Percentiles rank a stretch among this genome's conserved stretches.
phyloP scores from a whole-genome alignment of 2,329 filamentous ascomycete species.

The Epichloe uncinata region DNA sequence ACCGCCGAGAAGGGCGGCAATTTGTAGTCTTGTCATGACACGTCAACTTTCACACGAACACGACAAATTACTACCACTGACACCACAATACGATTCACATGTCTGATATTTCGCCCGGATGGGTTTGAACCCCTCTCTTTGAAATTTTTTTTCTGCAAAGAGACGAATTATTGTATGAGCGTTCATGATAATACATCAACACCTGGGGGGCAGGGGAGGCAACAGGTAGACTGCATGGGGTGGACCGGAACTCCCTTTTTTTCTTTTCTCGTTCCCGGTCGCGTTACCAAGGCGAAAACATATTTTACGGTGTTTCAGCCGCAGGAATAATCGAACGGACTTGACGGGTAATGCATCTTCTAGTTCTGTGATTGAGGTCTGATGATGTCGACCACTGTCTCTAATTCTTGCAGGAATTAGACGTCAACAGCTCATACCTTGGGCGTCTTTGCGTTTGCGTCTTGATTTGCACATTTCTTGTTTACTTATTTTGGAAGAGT shows the following conservation, averaged over 20 bases:
- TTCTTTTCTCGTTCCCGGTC: not conserved
- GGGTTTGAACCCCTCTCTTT: conserved; percentile 8
- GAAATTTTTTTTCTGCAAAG: conserved; percentile 8
- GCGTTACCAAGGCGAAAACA: not conserved
- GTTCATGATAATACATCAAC: conserved; percentile 13
- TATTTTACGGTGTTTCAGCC: not conserved
- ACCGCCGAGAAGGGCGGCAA: conserved; percentile 92
- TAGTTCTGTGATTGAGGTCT: not conserved
- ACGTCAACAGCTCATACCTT: not conserved
- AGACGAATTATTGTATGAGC: conserved; percentile 12
- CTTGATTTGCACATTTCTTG: not conserved
- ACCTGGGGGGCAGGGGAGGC: not conserved
- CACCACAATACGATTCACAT: conserved; percentile 9
- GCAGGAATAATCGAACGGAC: not conserved
- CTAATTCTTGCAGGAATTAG: not conserved
- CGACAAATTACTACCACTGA: not conserved
- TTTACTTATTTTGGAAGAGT: not conserved
- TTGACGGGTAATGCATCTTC: not conserved
- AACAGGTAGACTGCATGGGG: not conserved
- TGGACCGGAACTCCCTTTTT: not conserved
- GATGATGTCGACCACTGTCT: not conserved
- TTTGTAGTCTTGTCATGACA: conserved; percentile 20
- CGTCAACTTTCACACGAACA: not conserved
- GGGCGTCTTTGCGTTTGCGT: conserved; percentile 1
- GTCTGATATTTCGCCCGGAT: conserved; percentile 12